These are phyloP conservation scores for Daldinia vernicosa DNA, from an alignment of 495 filamentous ascomycete species.

Conservation along the genomic window DNA sequence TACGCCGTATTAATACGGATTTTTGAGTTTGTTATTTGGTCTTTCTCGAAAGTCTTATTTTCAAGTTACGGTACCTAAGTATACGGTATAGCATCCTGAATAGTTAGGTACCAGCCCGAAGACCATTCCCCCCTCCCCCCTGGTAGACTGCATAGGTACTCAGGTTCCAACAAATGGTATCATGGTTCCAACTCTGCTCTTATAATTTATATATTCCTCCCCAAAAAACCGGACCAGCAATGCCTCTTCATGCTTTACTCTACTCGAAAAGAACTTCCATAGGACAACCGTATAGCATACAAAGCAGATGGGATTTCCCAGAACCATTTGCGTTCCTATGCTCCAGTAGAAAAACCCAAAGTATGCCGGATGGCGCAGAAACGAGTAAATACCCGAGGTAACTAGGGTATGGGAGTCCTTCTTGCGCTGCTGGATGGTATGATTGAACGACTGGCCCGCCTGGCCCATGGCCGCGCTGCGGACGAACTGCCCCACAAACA, in stretches of 20 bases:
- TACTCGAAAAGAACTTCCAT: slow-evolving; percentile 80
- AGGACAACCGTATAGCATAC: slow-evolving; percentile 76
- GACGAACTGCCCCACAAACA: slow-evolving; percentile 74
- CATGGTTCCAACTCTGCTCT: slow-evolving; percentile 65
- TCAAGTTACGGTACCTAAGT: too few relatives aligned
- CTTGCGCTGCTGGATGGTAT: slow-evolving; percentile 75
- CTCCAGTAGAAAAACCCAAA: slow-evolving; percentile 99
- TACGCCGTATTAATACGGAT: too few relatives aligned
- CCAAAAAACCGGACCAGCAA: slow-evolving; percentile 84
- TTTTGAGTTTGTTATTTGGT: too few relatives aligned
- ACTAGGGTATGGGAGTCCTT: slow-evolving; percentile 78
- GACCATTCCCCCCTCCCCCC: slow-evolving; percentile 21
- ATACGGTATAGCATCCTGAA: too few relatives aligned
- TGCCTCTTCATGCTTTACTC: slow-evolving; percentile 83
- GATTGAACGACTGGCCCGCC: slow-evolving; percentile 92
- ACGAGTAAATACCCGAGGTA: slow-evolving; percentile 70
- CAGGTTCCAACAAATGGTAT: slow-evolving; percentile 73
- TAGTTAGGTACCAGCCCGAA: slow-evolving; percentile 19
- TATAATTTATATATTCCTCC: slow-evolving; percentile 79
- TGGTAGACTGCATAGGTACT: background rate
- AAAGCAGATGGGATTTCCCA: slow-evolving; percentile 85
- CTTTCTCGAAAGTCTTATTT: too few relatives aligned
- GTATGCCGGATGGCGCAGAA: slow-evolving; percentile 86
- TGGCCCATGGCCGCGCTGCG: slow-evolving; percentile 85
- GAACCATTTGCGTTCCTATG: slow-evolving; percentile 87